Base-by-base conservation (phyloP, 2,329 filamentous ascomycete genomes). In the Fusarium goolgardi region DNA sequence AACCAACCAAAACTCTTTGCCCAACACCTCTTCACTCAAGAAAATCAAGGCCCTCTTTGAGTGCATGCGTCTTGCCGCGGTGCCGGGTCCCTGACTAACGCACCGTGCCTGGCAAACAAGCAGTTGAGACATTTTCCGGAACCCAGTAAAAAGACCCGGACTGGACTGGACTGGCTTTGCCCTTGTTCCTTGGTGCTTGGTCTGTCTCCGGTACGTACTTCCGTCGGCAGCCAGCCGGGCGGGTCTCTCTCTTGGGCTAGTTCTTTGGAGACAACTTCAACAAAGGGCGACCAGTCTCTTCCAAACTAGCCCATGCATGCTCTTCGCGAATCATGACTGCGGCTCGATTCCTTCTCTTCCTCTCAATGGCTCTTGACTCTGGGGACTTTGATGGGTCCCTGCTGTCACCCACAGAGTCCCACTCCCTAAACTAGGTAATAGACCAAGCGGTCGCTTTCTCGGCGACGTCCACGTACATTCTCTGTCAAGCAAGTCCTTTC, bases 1-100 rank as follows among this genome's bases (percentile, higher is more conserved):
- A 44, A 47, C 71, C 67, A 73, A 58, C 73, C 45, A 65, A 45
- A 50, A 41, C 23, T 53, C 55, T 58, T 20, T 27, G 21, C 61
- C 20, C 39, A 59, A 46, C 67, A 70, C 67, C 59, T 64, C 53
- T 59, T 53, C 39, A 29, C 55, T 25, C 23, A 29, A 6, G 32
- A 23, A 29, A 44, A 37, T 25, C 34, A n/a, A 50, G 41, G 41
- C 46, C 46, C 59, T 52, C 46, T 52, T 72, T 71, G 71, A 73
- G 71, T 73, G 71, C 60, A 52, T 73, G 71, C 71, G 60, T 73
- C 61, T 69, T 69, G 62, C 63, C 52, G 63, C 60, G 34, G 39
- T 70, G 55, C 46, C 39, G 50, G 71, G 71, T 68, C 71, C 71
- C 67, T 70, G 71, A 71, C 71, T 73, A 73, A 73, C 65, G 69